A percentile compares a stretch with the other conserved stretches of the same genome.
Evolutionary conservation across 176 grass and related monocot genomes (phyloP).

Genomic region (Triticum aestivum): DNA sequence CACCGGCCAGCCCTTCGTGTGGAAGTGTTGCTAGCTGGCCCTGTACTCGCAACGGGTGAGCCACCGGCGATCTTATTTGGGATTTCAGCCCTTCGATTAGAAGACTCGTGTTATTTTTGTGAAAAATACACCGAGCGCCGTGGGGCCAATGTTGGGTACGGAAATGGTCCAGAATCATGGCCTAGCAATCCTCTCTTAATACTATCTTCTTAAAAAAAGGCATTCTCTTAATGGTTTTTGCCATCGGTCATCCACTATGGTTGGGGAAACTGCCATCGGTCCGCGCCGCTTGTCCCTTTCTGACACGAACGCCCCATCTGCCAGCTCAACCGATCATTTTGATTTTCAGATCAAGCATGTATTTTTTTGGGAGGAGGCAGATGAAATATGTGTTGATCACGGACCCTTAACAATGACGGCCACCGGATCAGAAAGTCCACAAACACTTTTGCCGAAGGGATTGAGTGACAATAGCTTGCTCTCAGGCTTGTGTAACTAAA

Average conservation of each 20-base stretch:
- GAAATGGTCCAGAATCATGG: too few species aligned
- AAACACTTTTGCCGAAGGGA: background rate
- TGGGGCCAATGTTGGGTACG: too few species aligned
- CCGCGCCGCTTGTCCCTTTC: background rate
- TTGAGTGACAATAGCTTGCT: background rate
- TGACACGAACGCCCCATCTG: background rate
- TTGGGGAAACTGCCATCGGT: background rate
- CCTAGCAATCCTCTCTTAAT: too few species aligned
- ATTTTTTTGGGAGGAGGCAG: too few species aligned
- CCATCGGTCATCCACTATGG: background rate
- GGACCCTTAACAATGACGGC: background rate
- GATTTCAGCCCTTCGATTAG: background rate
- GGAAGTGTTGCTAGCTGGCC: too few species aligned
- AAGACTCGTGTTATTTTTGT: background rate
- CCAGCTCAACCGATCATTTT: background rate
- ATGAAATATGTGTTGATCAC: background rate
- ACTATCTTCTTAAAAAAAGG: too few species aligned
- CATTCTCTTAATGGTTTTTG: too few species aligned
- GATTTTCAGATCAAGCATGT: too few species aligned
- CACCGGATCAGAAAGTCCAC: background rate
- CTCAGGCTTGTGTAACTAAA: background rate
- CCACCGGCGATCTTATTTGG: background rate
- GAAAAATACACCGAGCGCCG: background rate
- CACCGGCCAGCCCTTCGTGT: too few species aligned
- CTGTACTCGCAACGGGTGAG: background rate